Conservation (phyloP, 2,329 filamentous ascomycete genomes). For the Cadophora sp. region DNA sequence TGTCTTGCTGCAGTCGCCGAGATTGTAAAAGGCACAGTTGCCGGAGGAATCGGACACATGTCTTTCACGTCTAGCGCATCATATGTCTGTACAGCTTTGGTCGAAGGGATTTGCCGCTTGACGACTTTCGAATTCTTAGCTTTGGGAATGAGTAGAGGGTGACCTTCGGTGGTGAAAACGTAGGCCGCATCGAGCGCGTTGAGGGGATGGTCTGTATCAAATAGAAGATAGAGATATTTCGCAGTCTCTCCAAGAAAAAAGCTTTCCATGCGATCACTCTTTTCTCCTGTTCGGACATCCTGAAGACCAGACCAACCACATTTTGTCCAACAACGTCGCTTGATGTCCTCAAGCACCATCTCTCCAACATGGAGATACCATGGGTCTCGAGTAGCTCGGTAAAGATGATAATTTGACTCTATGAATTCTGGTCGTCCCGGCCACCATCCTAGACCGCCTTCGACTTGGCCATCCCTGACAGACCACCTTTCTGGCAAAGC, state of each 20-base stretch:
- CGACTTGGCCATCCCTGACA: slow-evolving; percentile 80
- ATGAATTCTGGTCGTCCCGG: slow-evolving; percentile 95
- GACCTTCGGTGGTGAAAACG: slow-evolving; percentile 96
- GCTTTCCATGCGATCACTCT: slow-evolving; percentile 96
- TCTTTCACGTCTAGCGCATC: slow-evolving; percentile 45
- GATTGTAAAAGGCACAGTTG: slow-evolving; percentile 68
- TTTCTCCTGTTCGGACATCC: slow-evolving; percentile 81
- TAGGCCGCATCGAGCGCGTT: slow-evolving; percentile 86
- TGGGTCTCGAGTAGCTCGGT: slow-evolving; percentile 88
- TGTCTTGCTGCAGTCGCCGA: slow-evolving; percentile 80
- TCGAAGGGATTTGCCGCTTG: slow-evolving; percentile 27
- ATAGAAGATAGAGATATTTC: slow-evolving; percentile 94
- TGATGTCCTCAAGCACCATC: slow-evolving; percentile 91
- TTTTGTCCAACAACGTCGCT: slow-evolving; percentile 83
- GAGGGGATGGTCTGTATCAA: slow-evolving; percentile 83
- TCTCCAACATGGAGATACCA: slow-evolving; percentile 97
- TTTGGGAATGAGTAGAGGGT: slow-evolving; percentile 84
- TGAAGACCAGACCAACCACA: slow-evolving; percentile 95
- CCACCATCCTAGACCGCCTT: slow-evolving; percentile 92
- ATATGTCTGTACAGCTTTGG: slow-evolving; percentile 48
- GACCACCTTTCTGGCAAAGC: slow-evolving; percentile 96
- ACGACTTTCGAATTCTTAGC: slow-evolving; percentile 39
- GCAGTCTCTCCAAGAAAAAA: slow-evolving; percentile 97
- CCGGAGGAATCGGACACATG: slow-evolving; percentile 70
- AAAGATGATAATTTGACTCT: slow-evolving; percentile 96